phyloP scores from a whole-genome alignment of 164 flowering plant genomes.

The Vitis cinerea region DNA sequence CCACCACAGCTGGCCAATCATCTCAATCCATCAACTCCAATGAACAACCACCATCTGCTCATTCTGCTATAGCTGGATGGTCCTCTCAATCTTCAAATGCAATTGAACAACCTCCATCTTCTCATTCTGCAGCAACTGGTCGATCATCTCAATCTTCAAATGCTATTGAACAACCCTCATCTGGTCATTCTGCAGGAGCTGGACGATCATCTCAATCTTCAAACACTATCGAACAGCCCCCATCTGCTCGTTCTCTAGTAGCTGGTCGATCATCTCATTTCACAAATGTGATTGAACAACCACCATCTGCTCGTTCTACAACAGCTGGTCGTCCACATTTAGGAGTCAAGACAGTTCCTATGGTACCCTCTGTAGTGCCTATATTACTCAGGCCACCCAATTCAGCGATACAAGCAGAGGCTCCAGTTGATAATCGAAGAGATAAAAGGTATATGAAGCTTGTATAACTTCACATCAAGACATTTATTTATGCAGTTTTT shows the following conservation, averaged over 20 bases:
- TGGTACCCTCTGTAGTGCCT: slow-evolving; percentile 63
- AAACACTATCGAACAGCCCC: slow-evolving; percentile 23
- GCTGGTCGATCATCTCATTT: slow-evolving; percentile 11
- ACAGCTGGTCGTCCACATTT: slow-evolving; percentile 40
- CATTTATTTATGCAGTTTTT: background rate
- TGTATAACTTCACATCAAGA: background rate
- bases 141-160: slow-evolving; percentile 12
- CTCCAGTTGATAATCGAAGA: slow-evolving; percentile 34
- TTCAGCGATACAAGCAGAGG: slow-evolving; percentile 30
- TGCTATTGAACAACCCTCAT: slow-evolving; percentile 11
- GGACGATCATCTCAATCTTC: slow-evolving; percentile 9
- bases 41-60: slow-evolving; percentile 6
- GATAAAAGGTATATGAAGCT: slow-evolving; percentile 55
- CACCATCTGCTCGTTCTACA: slow-evolving; percentile 34
- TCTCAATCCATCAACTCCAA: slow-evolving; percentile 6
- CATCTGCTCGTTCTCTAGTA: slow-evolving; percentile 15
- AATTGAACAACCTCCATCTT: slow-evolving; percentile 23
- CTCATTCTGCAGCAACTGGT: slow-evolving; percentile 11
- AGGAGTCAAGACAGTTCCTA: slow-evolving; percentile 42
- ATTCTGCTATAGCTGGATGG: background rate
- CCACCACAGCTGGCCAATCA: background rate
- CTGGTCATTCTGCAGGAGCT: background rate
- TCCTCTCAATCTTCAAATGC: slow-evolving; percentile 12
- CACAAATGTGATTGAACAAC: slow-evolving; percentile 23
- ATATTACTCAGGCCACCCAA: slow-evolving; percentile 41